phyloP scores from a whole-genome alignment of 2,329 filamentous ascomycete species.

The Akanthomyces lecanii region DNA sequence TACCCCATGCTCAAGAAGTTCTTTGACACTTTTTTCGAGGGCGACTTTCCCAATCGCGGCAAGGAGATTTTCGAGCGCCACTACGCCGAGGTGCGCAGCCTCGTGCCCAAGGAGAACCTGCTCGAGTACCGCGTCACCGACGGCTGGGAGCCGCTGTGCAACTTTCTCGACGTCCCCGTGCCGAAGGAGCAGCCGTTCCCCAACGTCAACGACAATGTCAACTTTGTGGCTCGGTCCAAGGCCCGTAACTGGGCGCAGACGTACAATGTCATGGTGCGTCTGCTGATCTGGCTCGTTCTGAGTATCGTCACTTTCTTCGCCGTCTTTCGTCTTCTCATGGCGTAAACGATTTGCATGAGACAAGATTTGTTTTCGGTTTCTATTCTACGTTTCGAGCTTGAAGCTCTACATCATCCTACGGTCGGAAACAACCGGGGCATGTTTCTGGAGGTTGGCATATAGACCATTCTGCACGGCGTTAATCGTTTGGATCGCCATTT shows the following conservation, averaged over 20 bases:
- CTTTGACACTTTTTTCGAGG: conserved; percentile 64
- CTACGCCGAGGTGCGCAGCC: conserved; percentile 31
- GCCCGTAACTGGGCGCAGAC: conserved; percentile 33
- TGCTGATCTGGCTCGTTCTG: conserved; percentile 21
- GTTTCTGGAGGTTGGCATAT: conserved; percentile 8
- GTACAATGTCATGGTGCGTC: conserved; percentile 31
- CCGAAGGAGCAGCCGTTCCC: conserved; percentile 34
- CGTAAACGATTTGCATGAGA: neutral
- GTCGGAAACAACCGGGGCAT: neutral
- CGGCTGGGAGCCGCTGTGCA: conserved; percentile 37
- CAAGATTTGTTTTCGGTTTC: neutral
- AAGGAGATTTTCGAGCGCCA: conserved; percentile 55
- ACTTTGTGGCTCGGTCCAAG: conserved; percentile 31
- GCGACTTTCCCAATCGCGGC: conserved; percentile 61
- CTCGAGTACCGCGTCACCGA: conserved; percentile 33
- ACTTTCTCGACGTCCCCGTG: conserved; percentile 31
- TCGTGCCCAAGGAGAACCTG: conserved; percentile 29
- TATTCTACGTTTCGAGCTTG: neutral
- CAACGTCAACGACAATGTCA: conserved; percentile 33
- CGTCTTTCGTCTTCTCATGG: conserved; percentile 3
- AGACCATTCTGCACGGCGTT: conserved; percentile 15
- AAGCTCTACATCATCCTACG: conserved; percentile 6
- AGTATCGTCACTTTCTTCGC: conserved; percentile 17
- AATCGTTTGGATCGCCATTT: neutral
- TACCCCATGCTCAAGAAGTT: conserved; percentile 67